Conservation (phyloP, 148 eudicot genomes). For the Fagopyrum homotropicum region DNA sequence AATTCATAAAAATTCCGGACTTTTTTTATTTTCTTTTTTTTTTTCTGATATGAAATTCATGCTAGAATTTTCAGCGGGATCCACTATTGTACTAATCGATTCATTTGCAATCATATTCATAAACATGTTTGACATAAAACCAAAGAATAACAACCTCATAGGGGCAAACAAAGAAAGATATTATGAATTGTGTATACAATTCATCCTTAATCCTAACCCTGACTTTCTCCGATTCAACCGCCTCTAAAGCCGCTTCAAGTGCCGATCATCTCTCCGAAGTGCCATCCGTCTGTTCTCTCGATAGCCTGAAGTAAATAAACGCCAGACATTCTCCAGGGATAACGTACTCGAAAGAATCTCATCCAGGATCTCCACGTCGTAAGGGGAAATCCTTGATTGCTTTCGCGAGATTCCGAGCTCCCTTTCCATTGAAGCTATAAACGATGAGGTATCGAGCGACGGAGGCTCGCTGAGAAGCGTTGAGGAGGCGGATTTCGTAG, state of each 20-base stretch:
- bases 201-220: conserved; percentile 33
- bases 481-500: conserved; percentile 59
- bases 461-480: conserved; percentile 39
- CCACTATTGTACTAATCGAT: too few species aligned
- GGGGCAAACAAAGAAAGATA: too few species aligned
- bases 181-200: neutral
- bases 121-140: too few species aligned
- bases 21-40: too few species aligned
- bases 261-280: conserved; percentile 31
- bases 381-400: conserved; percentile 71
- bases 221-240: conserved; percentile 46
- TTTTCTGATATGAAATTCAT: too few species aligned
- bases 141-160: too few species aligned
- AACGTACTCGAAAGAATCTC: conserved; percentile 43
- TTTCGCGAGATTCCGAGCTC: conserved; percentile 53
- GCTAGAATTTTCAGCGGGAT: too few species aligned
- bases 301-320: conserved; percentile 56
- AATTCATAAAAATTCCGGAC: too few species aligned
- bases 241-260: conserved; percentile 44
- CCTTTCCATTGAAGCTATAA: conserved; percentile 32
- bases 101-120: too few species aligned
- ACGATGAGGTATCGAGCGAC: conserved; percentile 38
- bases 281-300: conserved; percentile 34
- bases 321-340: conserved; percentile 67
- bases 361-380: conserved; percentile 48